phyloP scores from a whole-genome alignment of 805 yeast genomes.

The Teunomyces atbi region DNA sequence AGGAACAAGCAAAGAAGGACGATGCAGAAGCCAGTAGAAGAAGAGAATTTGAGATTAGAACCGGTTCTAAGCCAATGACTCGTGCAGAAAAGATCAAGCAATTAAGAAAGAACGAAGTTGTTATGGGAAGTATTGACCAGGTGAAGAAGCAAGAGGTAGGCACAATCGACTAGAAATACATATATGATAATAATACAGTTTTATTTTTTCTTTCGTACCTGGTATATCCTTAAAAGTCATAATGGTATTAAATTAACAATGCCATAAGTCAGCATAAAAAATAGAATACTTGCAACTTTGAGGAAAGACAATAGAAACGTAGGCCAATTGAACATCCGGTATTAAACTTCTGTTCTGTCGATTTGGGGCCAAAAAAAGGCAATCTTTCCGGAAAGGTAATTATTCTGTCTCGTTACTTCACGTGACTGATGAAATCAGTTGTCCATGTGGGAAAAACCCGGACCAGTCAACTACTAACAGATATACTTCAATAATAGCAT shows the following conservation, averaged over 20 bases:
- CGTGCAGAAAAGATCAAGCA: slow-evolving; percentile 49
- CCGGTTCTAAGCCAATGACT: slow-evolving; percentile 44
- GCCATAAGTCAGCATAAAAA: no score
- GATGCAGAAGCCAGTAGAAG: slow-evolving; percentile 55
- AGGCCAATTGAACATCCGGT: no score
- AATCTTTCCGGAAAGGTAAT: no score
- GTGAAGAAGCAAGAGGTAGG: slow-evolving; percentile 18
- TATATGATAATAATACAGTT: neutral
- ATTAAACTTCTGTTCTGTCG: no score
- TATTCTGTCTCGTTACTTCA: neutral
- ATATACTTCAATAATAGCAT: neutral
- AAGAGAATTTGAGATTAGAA: slow-evolving; percentile 46
- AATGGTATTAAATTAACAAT: no score
- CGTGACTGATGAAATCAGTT: neutral
- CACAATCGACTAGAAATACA: neutral
- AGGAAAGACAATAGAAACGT: neutral
- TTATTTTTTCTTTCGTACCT: neutral
- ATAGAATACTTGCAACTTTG: no score
- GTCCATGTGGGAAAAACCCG: neutral
- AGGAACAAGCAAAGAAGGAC: slow-evolving; percentile 69
- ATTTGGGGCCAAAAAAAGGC: no score
- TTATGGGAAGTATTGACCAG: slow-evolving; percentile 53
- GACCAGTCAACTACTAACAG: neutral
- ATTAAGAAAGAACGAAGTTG: slow-evolving; percentile 67
- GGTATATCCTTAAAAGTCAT: neutral